A percentile compares a stretch with the other conserved stretches of the same genome.
Evolutionary conservation across 2,329 filamentous ascomycete genomes (phyloP).

Genomic region (Chrysosporium keratinophilum): DNA sequence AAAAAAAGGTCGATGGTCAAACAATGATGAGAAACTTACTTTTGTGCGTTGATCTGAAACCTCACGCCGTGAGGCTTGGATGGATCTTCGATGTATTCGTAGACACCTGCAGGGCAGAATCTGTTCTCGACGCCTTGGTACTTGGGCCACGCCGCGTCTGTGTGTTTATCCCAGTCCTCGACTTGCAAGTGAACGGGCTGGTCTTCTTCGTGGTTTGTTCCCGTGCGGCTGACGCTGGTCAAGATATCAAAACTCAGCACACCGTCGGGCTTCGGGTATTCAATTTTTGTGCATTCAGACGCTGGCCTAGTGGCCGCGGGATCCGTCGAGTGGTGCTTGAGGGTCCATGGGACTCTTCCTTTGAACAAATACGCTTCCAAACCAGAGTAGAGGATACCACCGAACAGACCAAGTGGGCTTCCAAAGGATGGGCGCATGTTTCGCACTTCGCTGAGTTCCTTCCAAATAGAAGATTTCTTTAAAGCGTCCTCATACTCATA

Average conservation of each 20-base stretch:
- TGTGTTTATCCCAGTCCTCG: conserved; percentile 87
- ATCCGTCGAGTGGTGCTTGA: conserved; percentile 73
- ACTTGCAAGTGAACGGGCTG: conserved; percentile 95
- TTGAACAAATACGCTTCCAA: conserved; percentile 81
- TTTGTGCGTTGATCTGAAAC: conserved; percentile 96
- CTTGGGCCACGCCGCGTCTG: conserved; percentile 67
- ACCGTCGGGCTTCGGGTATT: conserved; percentile 93
- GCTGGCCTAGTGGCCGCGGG: conserved; percentile 68
- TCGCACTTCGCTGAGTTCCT: conserved; percentile 84
- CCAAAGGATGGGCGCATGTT: conserved; percentile 98
- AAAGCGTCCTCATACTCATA: conserved; percentile 89
- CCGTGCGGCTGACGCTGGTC: conserved; percentile 87
- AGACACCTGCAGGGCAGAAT: conserved; percentile 95
- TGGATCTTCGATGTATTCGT: conserved; percentile 92
- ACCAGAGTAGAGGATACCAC: conserved; percentile 84
- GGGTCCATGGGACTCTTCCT: conserved; percentile 80
- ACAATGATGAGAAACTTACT: conserved; percentile 52
- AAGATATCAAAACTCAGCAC: conserved; percentile 93
- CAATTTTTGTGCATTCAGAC: conserved; percentile 73
- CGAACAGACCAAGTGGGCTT: conserved; percentile 72
- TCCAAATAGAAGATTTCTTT: conserved; percentile 80
- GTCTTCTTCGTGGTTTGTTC: conserved; percentile 97
- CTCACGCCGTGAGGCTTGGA: conserved; percentile 77
- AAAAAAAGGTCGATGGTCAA: background rate
- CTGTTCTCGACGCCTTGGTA: conserved; percentile 92